Conservation (phyloP, 139 green algal genomes). For the Tetraselmis striata region DNA sequence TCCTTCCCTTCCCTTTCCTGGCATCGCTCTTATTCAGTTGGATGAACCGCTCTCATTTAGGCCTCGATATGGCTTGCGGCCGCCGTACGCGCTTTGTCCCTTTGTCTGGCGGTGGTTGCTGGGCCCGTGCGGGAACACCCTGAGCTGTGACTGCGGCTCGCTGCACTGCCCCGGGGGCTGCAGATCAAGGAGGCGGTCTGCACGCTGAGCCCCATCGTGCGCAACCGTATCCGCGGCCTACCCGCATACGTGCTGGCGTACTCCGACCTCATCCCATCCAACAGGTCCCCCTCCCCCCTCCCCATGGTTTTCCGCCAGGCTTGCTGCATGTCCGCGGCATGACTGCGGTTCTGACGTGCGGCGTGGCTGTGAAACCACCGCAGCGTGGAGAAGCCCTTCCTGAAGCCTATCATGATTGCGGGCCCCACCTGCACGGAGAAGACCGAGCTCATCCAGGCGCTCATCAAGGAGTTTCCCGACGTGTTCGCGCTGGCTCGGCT, state of each 20-base stretch:
- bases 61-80: no score
- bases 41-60: no score
- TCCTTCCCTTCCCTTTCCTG: no score
- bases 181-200: slow-evolving; percentile 59
- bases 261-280: slow-evolving; percentile 68
- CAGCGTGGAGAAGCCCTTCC: slow-evolving; percentile 62
- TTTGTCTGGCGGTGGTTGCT: no score
- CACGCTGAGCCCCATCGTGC: slow-evolving; percentile 60
- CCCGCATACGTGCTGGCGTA: slow-evolving; percentile 76
- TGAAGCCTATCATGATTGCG: slow-evolving; percentile 54
- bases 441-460: slow-evolving; percentile 36
- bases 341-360: neutral
- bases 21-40: no score
- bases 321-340: neutral
- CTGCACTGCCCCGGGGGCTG: no score
- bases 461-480: slow-evolving; percentile 65
- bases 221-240: slow-evolving; percentile 60
- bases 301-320: neutral
- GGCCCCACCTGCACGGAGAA: slow-evolving; percentile 28
- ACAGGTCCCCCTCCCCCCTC: no score
- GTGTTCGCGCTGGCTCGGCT: slow-evolving; percentile 59
- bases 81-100: no score
- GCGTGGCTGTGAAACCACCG: neutral
- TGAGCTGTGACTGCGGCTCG: no score
- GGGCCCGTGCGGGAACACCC: no score